These are phyloP conservation scores for Viscum album DNA, from an alignment of 177 flowering plant species.

Conservation along the genomic window DNA sequence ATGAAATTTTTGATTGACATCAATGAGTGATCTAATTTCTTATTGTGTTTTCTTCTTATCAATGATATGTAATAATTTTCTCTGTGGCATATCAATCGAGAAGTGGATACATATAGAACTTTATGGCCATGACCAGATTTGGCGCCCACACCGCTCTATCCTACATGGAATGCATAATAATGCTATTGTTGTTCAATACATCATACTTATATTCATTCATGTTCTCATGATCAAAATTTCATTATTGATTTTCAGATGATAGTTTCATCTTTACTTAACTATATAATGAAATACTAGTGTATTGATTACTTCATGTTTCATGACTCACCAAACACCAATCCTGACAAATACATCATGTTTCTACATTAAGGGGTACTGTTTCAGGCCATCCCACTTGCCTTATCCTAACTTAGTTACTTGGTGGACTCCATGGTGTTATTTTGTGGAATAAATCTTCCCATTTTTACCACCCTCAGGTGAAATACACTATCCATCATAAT, in stretches of 20 bases:
- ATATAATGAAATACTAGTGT: constrained; percentile 49
- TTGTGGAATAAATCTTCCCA: constrained; percentile 79
- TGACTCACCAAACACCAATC: constrained; percentile 28
- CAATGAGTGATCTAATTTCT: too few relatives aligned
- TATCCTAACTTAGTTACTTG: constrained; percentile 69
- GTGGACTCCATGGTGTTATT: constrained; percentile 81
- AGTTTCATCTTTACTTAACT: constrained; percentile 58
- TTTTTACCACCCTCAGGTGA: constrained; percentile 85
- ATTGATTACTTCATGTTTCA: constrained; percentile 47
- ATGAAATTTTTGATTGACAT: too few relatives aligned
- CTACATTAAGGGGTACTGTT: constrained; percentile 51
- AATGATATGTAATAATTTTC: too few relatives aligned
- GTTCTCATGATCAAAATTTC: constrained; percentile 3
- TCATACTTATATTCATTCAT: constrained; percentile 2
- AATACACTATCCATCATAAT: constrained; percentile 83
- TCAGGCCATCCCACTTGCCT: constrained; percentile 58
- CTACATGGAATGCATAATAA: too few relatives aligned
- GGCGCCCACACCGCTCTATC: too few relatives aligned
- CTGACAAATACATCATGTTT: constrained; percentile 26
- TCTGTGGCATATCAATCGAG: too few relatives aligned
- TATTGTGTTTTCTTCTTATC: too few relatives aligned
- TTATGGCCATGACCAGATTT: too few relatives aligned
- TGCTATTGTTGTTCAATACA: constrained; percentile 4
- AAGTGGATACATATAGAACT: too few relatives aligned
- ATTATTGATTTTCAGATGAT: constrained; percentile 31